These are phyloP conservation scores for Aspergillus spinulosporus DNA, from an alignment of 2,329 filamentous ascomycete species.

Conservation along the genomic window DNA sequence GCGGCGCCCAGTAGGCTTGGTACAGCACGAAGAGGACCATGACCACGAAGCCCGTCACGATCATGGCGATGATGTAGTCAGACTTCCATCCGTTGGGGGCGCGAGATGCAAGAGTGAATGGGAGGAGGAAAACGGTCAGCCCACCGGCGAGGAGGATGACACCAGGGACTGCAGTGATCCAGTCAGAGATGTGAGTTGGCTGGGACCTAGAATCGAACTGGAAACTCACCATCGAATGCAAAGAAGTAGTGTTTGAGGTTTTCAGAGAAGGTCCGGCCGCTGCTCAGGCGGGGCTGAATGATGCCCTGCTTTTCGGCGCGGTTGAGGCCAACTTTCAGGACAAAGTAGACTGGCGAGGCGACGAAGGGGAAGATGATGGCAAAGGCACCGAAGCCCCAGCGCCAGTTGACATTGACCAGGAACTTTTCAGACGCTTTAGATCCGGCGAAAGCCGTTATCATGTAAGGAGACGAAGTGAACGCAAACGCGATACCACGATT, in stretches of 20 bases:
- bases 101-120: constrained; percentile 29
- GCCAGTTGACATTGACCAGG: constrained; percentile 54
- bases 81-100: constrained; percentile 13
- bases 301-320: not conserved
- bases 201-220: too few relatives aligned
- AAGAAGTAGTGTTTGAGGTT: constrained; percentile 8
- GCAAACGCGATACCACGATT: constrained; percentile 63
- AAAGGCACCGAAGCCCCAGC: constrained; percentile 65
- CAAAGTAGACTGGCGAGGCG: not conserved
- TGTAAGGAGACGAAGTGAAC: constrained; percentile 59
- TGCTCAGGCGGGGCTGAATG: not conserved
- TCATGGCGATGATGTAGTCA: constrained; percentile 26
- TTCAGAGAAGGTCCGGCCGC: not conserved
- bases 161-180: constrained; percentile 21
- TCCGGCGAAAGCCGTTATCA: constrained; percentile 53
- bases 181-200: too few relatives aligned
- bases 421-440: constrained; percentile 56
- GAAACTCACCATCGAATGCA: constrained; percentile 13
- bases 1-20: constrained; percentile 24
- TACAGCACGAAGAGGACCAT: constrained; percentile 23
- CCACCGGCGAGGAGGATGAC: constrained; percentile 31
- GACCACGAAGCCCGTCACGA: constrained; percentile 20
- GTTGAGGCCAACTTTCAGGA: not conserved
- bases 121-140: constrained; percentile 32
- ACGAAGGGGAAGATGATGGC: constrained; percentile 49